A percentile compares a stretch with the other conserved stretches of the same genome.
Conservation (phyloP, 169 alveolate species). For the Eimeria necatrix region DNA sequence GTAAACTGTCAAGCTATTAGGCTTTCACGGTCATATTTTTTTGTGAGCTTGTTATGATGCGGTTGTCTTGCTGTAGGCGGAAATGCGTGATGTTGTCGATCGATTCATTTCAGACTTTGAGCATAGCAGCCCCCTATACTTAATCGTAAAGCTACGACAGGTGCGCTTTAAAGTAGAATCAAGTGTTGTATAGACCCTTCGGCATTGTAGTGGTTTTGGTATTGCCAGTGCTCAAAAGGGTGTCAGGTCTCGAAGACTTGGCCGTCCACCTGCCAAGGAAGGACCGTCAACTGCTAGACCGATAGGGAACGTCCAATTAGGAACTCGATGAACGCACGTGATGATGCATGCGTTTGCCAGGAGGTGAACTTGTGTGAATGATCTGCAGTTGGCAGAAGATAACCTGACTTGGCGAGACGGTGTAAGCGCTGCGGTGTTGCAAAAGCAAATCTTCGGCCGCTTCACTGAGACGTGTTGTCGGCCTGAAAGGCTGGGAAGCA, state of each 20-base stretch:
- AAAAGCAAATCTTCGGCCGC: conserved; percentile 77
- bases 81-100: conserved; percentile 73
- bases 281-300: too few relatives aligned
- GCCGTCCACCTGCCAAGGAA: too few relatives aligned
- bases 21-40: background rate
- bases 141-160: conserved; percentile 77
- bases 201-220: too few relatives aligned
- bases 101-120: conserved; percentile 72
- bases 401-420: conserved; percentile 81
- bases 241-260: too few relatives aligned
- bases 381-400: conserved; percentile 79
- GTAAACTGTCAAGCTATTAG: too few relatives aligned
- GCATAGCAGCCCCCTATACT: conserved; percentile 47
- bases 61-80: conserved; percentile 42
- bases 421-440: conserved; percentile 79
- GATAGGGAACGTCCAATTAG: too few relatives aligned
- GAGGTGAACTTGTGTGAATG: background rate
- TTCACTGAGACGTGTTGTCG: conserved; percentile 67
- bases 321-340: background rate
- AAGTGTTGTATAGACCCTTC: too few relatives aligned
- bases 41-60: background rate
- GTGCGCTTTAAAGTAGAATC: background rate
- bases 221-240: too few relatives aligned
- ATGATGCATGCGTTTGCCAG: background rate
- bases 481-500: conserved; percentile 61